A percentile compares a stretch with the other conserved stretches of the same genome.
phyloP scores from a whole-genome alignment of 768 basidiomycete species.

The Amanita exitialis region DNA sequence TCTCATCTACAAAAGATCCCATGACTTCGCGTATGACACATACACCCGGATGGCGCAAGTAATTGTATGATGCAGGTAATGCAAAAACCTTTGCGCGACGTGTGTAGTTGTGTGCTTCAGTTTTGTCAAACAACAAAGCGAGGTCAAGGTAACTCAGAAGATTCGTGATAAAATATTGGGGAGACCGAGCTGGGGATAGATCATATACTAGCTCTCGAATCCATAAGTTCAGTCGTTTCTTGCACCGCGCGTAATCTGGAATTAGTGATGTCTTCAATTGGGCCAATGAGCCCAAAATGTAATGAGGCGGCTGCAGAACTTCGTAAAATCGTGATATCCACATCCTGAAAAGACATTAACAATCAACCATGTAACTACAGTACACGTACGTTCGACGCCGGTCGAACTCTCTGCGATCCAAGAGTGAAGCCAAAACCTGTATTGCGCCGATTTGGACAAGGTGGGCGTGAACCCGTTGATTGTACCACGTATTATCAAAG shows the following conservation, averaged over 20 bases:
- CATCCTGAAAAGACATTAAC: constrained; percentile 17
- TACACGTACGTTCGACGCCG: background rate
- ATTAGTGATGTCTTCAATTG: constrained; percentile 24
- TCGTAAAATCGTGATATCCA: constrained; percentile 41
- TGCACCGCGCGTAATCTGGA: constrained; percentile 25
- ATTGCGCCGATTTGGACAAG: constrained; percentile 41
- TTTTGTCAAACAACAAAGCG: constrained; percentile 25
- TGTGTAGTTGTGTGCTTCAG: constrained; percentile 24
- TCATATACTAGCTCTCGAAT: constrained; percentile 27
- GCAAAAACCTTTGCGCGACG: constrained; percentile 19
- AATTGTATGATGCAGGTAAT: constrained; percentile 7
- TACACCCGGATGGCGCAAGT: constrained; percentile 9
- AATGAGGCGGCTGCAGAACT: constrained; percentile 35
- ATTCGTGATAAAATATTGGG: constrained; percentile 26
- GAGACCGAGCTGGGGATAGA: constrained; percentile 16
- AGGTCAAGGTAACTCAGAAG: constrained; percentile 27
- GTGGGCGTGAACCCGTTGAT: constrained; percentile 30
- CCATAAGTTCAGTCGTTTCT: constrained; percentile 35
- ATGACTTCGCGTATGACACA: constrained; percentile 16
- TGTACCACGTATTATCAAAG: constrained; percentile 24
- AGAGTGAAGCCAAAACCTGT: constrained; percentile 18
- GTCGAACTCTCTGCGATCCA: constrained; percentile 6
- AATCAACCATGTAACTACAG: constrained; percentile 4
- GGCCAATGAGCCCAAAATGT: constrained; percentile 33
- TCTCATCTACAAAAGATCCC: constrained; percentile 17